Evolutionary conservation across 2,329 filamentous ascomycete species (phyloP).

Genomic region (Neophaeococcomyces mojaviensis): DNA sequence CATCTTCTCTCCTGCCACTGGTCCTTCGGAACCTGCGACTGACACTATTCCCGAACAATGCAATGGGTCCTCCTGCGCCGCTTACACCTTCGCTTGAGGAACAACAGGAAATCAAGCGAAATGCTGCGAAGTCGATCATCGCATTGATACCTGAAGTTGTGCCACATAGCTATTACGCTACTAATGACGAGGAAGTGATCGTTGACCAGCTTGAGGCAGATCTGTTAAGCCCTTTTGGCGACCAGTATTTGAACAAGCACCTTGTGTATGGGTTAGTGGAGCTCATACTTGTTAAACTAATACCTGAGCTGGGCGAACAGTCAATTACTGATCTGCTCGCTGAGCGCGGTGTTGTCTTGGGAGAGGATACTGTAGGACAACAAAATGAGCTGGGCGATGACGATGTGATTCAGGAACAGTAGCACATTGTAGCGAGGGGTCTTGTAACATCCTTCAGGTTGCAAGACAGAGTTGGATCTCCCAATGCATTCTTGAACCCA

Average conservation of each 20-base stretch:
- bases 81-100: conserved; percentile 20
- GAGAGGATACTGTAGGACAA: neutral
- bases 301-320: conserved; percentile 71
- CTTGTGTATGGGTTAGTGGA: conserved; percentile 77
- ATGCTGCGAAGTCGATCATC: conserved; percentile 37
- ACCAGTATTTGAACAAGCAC: conserved; percentile 89
- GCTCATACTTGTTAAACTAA: conserved; percentile 67
- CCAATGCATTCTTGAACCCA: no score
- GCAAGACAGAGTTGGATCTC: no score
- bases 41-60: conserved; percentile 68
- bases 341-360: conserved; percentile 50
- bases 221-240: conserved; percentile 66
- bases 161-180: conserved; percentile 35
- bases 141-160: conserved; percentile 38
- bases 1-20: conserved; percentile 57
- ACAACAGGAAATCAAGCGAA: conserved; percentile 31
- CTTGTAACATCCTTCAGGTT: no score
- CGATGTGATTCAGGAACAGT: no score
- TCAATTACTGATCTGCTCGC: conserved; percentile 65
- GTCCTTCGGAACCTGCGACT: conserved; percentile 57
- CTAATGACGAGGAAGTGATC: conserved; percentile 41
- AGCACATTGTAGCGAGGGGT: no score
- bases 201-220: conserved; percentile 49
- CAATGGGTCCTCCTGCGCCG: conserved; percentile 24
- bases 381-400: no score